Conservation (phyloP, 2,329 filamentous ascomycete genomes). For the Aspergillus fumigatus region DNA sequence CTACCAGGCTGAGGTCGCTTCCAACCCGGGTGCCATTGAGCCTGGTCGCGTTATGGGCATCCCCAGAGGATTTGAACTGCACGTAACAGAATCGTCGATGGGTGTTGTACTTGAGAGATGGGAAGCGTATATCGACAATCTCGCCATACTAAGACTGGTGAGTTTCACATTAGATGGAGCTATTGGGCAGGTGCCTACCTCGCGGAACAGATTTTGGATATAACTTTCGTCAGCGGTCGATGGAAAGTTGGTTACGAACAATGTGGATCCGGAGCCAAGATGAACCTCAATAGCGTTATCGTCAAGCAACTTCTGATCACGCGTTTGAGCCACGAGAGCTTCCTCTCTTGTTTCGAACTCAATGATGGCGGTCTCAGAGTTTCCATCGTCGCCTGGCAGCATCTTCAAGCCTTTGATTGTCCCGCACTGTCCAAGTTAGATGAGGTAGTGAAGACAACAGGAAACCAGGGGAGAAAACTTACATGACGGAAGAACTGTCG, state of each 20-base stretch:
- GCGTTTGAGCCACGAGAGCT: constrained; percentile 72
- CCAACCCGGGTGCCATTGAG: constrained; percentile 69
- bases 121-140: constrained; percentile 80
- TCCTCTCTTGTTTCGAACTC: constrained; percentile 82
- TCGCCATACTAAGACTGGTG: constrained; percentile 59
- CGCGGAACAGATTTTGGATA: constrained; percentile 54
- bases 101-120: constrained; percentile 83
- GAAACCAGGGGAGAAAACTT: constrained; percentile 18
- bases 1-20: constrained; percentile 63
- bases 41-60: constrained; percentile 65
- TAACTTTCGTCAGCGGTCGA: constrained; percentile 46
- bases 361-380: constrained; percentile 67
- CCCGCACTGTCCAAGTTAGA: constrained; percentile 54
- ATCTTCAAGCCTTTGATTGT: constrained; percentile 73
- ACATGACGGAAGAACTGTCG: constrained; percentile 83
- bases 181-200: constrained; percentile 32
- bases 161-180: constrained; percentile 6
- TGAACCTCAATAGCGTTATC: constrained; percentile 69
- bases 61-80: constrained; percentile 69
- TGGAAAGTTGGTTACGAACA: constrained; percentile 90
- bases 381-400: constrained; percentile 56
- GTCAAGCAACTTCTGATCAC: constrained; percentile 74
- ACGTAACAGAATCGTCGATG: constrained; percentile 93
- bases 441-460: background rate
- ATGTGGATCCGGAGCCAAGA: constrained; percentile 70